These are phyloP conservation scores for Pichia norvegensis DNA, from an alignment of 1,139 yeast species.

Conservation along the genomic window DNA sequence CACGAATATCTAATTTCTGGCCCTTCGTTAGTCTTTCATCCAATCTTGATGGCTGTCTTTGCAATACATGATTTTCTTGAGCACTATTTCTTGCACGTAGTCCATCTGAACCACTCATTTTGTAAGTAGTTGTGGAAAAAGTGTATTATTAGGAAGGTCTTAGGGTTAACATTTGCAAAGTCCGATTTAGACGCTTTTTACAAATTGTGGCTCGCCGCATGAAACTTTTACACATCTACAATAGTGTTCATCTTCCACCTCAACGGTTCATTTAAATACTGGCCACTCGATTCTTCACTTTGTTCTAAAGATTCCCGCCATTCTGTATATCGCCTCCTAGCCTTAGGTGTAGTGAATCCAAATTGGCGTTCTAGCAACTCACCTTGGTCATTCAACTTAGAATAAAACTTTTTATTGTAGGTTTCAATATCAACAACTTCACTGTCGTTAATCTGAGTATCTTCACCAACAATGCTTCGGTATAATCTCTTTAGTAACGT, in stretches of 20 bases:
- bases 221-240: neutral
- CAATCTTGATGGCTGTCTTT: conserved; percentile 25
- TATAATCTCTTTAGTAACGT: conserved; percentile 23
- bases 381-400: conserved; percentile 30
- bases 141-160: no score
- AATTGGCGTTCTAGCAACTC: conserved; percentile 34
- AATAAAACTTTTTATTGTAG: conserved; percentile 24
- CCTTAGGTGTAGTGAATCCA: conserved; percentile 42
- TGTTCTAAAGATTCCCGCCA: neutral
- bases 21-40: conserved; percentile 27
- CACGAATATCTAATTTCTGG: conserved; percentile 45
- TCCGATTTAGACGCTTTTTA: neutral
- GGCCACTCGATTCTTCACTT: conserved; percentile 20
- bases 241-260: conserved; percentile 46
- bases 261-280: conserved; percentile 30
- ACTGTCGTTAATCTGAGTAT: neutral
- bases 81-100: neutral
- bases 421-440: neutral
- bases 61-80: neutral
- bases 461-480: conserved; percentile 19
- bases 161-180: no score
- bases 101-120: neutral
- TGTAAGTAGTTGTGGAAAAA: no score
- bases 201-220: neutral
- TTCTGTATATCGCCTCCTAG: conserved; percentile 38